Conservation (phyloP, 2,329 filamentous ascomycete genomes). For the Scedosporium minutisporum region DNA sequence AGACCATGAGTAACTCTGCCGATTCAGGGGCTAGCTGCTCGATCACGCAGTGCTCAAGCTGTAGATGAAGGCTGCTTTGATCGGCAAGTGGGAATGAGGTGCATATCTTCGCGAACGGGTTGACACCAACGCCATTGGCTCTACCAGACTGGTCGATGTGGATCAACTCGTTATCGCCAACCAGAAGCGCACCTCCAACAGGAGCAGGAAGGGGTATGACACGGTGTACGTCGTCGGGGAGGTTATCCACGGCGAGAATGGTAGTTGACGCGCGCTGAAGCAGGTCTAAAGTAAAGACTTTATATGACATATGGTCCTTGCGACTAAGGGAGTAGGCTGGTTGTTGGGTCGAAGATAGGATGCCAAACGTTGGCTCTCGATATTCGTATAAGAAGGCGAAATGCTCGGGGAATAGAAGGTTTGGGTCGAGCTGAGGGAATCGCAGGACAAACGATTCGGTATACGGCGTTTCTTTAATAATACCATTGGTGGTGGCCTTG, state of each 20-base stretch:
- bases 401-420: slow-evolving; percentile 79
- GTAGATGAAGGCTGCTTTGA: slow-evolving; percentile 70
- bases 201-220: slow-evolving; percentile 77
- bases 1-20: slow-evolving; percentile 75
- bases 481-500: slow-evolving; percentile 23
- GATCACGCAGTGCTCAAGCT: slow-evolving; percentile 70
- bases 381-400: slow-evolving; percentile 94
- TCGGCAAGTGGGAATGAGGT: slow-evolving; percentile 81
- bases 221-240: slow-evolving; percentile 79
- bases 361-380: slow-evolving; percentile 92
- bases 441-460: slow-evolving; percentile 87
- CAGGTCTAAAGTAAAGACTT: slow-evolving; percentile 89
- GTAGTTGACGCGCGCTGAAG: slow-evolving; percentile 90
- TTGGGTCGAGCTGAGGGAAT: slow-evolving; percentile 78
- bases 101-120: slow-evolving; percentile 73
- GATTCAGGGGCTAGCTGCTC: slow-evolving; percentile 67
- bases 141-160: slow-evolving; percentile 96
- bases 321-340: slow-evolving; percentile 71
- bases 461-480: slow-evolving; percentile 56
- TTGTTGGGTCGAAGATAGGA: slow-evolving; percentile 68
- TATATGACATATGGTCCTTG: slow-evolving; percentile 80
- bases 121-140: slow-evolving; percentile 84
- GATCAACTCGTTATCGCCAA: slow-evolving; percentile 84
- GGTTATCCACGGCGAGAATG: slow-evolving; percentile 71
- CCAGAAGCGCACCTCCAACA: slow-evolving; percentile 76